These are phyloP conservation scores for Termitomyces sp. DNA, from an alignment of 768 basidiomycete genomes.

Conservation along the genomic window DNA sequence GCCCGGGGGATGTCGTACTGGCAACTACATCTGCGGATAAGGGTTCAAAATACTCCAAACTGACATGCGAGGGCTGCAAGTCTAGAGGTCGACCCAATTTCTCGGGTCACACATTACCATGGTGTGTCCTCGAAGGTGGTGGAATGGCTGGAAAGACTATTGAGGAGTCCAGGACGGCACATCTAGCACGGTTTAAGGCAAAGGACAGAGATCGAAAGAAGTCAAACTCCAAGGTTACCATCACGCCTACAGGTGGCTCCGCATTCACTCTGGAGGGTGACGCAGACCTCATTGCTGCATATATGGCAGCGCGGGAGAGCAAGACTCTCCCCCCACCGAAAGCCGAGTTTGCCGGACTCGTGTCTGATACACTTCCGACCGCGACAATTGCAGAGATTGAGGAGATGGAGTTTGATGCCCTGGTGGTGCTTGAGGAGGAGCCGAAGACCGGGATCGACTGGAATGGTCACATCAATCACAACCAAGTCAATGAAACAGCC, in stretches of 20 bases:
- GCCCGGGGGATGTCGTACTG: too few species aligned
- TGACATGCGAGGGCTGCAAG: too few species aligned
- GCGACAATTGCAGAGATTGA: not conserved
- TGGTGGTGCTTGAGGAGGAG: not conserved
- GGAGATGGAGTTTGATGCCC: not conserved
- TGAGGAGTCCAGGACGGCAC: not conserved
- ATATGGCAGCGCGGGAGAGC: not conserved
- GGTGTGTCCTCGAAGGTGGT: not conserved
- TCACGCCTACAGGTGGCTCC: not conserved
- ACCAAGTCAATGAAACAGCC: too few species aligned
- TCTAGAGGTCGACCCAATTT: too few species aligned
- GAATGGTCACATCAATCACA: too few species aligned
- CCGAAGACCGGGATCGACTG: not conserved
- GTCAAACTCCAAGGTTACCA: not conserved
- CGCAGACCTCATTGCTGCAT: not conserved
- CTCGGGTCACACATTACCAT: not conserved
- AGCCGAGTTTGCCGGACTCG: too few species aligned
- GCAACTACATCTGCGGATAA: too few species aligned
- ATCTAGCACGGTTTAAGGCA: not conserved
- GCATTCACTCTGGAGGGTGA: not conserved
- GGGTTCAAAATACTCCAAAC: too few species aligned
- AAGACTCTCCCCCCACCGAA: not conserved
- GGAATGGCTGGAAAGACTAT: not conserved
- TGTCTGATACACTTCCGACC: too few species aligned
- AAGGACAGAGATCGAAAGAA: not conserved